A percentile compares a stretch with the other conserved stretches of the same genome.
These are phyloP conservation scores for Vitis riparia DNA, from an alignment of 164 flowering plant genomes.

Conservation along the genomic window DNA sequence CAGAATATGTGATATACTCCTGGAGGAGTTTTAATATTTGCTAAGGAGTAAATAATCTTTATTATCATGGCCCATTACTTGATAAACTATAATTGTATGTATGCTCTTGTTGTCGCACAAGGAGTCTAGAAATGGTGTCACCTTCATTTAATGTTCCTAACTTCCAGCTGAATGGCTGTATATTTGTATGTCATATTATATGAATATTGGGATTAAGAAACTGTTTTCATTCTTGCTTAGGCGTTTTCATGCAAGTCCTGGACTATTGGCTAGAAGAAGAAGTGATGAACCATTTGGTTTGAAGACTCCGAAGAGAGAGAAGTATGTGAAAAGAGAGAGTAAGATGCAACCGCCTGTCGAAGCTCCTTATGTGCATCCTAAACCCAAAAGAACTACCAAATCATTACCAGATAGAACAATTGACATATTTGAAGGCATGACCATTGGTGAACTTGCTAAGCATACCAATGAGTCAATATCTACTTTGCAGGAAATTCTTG, in stretches of 20 bases:
- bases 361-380: conserved; percentile 74
- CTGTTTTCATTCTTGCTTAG: conserved; percentile 29
- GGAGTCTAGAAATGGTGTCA: too few relatives aligned
- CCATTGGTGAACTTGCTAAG: conserved; percentile 77
- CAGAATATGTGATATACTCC: too few relatives aligned
- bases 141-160: too few relatives aligned
- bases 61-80: too few relatives aligned
- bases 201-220: neutral
- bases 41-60: too few relatives aligned
- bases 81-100: too few relatives aligned
- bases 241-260: conserved; percentile 57
- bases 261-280: conserved; percentile 34
- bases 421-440: conserved; percentile 94
- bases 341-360: conserved; percentile 72
- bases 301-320: conserved; percentile 47
- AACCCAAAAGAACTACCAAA: conserved; percentile 41
- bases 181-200: neutral
- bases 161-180: too few relatives aligned
- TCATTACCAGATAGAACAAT: conserved; percentile 51
- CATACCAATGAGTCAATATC: conserved; percentile 57
- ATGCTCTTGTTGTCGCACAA: too few relatives aligned
- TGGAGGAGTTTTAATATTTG: too few relatives aligned
- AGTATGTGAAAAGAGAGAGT: conserved; percentile 51
- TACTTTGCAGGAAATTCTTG: conserved; percentile 57
- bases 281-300: conserved; percentile 38